Evolutionary conservation across 1,284 basidiomycete genomes (phyloP), one percentile per base, ranked within the genome.

Genomic region (Heliocybe sulcata): DNA sequence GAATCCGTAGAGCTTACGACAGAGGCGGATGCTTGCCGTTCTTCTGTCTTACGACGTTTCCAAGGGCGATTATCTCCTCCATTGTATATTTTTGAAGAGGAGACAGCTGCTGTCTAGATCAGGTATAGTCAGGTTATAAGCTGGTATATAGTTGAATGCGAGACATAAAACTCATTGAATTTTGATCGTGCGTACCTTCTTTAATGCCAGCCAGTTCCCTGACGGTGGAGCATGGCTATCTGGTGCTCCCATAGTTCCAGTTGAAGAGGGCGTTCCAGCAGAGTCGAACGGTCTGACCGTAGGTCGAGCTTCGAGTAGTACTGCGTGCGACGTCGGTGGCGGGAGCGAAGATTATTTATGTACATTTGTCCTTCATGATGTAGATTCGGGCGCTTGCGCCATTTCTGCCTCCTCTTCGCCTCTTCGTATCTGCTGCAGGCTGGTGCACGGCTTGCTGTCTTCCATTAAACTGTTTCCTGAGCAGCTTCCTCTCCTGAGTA

Each of bases 151-250:
- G 31, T 22, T 22, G 20, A 10, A 52, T 6, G 11, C 26, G 31
- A 35, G 47, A 49, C 31, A 31, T 35, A 35, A n/a, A 16, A 42
- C 6, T 6, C 38, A 42, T 9, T 6, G 16, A 16, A n/a, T 16
- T 42, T n/a, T 20, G 38, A n/a, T 42, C 12, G 10, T 8, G 29
- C 42, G 23, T 26, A 53, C 52, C 52, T 53, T 53, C 38, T 53
- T 38, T 14, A 53, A 20, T n/a, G 52, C 52, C 16, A 53, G 23
- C 52, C 52, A 53, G 38, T 53, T 53, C 9, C 27, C 29, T 4
- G 52, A 53, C 8, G 52, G 51, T 33, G 3, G 12, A 16, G 8
- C 38, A 16, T 42, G 38, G 12, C 29, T 12, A 31, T 31, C 29
- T 12, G 12, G 29, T 31, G 4, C 12, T 12, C 29, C 29, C 29